Evolutionary conservation across 495 filamentous ascomycete genomes (phyloP), one percentile per base, ranked within the genome.

Genomic region (Aspergillus sclerotiicarbonarius): DNA sequence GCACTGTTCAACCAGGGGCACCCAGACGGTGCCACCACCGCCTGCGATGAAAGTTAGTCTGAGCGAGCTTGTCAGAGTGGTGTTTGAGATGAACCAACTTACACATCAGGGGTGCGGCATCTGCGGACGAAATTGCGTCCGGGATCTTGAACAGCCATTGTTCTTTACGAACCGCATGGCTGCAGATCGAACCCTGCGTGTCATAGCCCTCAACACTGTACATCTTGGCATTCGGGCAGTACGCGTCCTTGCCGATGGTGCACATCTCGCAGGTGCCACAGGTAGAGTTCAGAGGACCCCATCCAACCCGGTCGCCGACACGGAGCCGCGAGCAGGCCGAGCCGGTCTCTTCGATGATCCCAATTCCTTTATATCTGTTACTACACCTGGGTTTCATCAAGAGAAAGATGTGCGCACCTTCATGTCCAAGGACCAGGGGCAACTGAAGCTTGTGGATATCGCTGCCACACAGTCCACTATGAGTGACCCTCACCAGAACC

Each of bases 401-500:
- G 31, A 10, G 31, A 33, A 6, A 10, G 10, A 10, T 33, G n/a
- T n/a, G n/a, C 10, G 10, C 10, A 33, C 31, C 31, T 59, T 92
- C 89, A 67, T 93, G 89, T 33, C 90, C 90, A 0, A 92, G 77
- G 60, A 92, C 91, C 70, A 92, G 89, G 41, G 89, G 88, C 59
- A 86, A 83, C 55, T 83, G 41, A 16, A 61, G 44, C 21, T 92
- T 72, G 62, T 92, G 90, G 10, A 92, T 75, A 62, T 94, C 90
- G 51, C 78, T 84, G 4, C 90, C 90, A 70, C 90, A 92, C 52
- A 94, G 82, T 3, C 89, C 92, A 53, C 75, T 84, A 4, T 89
- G 88, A 2, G 90, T 92, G 35, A 92, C 82, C 56, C 86, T 87
- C 41, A 91, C 71, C 58, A 92, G 88, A 7, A 90, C 88, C 63